Base-by-base conservation (phyloP, 108 stramenopile genomes). In the Ochromonas danica region DNA sequence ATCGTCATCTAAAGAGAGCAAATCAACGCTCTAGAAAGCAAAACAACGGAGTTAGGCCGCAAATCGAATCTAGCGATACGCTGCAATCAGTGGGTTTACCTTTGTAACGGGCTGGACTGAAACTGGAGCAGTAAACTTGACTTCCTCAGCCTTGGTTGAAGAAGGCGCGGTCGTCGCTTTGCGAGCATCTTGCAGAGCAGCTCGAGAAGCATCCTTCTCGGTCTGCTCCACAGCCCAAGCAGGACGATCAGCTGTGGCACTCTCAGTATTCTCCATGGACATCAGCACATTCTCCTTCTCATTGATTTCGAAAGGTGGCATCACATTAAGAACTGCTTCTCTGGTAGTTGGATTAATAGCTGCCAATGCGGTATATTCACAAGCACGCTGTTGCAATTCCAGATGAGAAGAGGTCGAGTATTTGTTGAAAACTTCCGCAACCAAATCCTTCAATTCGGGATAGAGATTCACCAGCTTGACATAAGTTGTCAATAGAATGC, bases 381-480 rank as follows among this genome's bases (percentile, higher is more conserved):
- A 87, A 38, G 93, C 88, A 22, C 96, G 91, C 82, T 97, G 96
- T 81, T 95, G 94, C 27, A 97, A 88, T 82, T 97, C 94, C 39
- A 93, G 90, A 82, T 96, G 92, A 25, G 92, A 89, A 40, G 88
- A 91, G 61, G 91, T 93, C 70, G 88, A 91, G 81, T 91, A 90
- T 30, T 89, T 86, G 22, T 91, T 88, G 87, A 97, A 92, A 1
- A 96, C 88, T 28, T 92, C 92, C 0, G 89, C 90, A 62, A 95
- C 91, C 81, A 95, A 91, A 22, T 70, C 67, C 39, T 70, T 38
- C 39, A 17, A 22, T 82, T 95, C 94, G 70, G 93, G 92, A 87
- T 95, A 98, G 27, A 96, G 85, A 81, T 96, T 95, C 38, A 91
- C 90, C 77, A 98, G 87, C 81, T 98, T 98, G 35, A 94, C 96